A percentile compares a stretch with the other conserved stretches of the same genome.
Conservation (phyloP, 2,329 filamentous ascomycete genomes). For the Alternaria sp. region DNA sequence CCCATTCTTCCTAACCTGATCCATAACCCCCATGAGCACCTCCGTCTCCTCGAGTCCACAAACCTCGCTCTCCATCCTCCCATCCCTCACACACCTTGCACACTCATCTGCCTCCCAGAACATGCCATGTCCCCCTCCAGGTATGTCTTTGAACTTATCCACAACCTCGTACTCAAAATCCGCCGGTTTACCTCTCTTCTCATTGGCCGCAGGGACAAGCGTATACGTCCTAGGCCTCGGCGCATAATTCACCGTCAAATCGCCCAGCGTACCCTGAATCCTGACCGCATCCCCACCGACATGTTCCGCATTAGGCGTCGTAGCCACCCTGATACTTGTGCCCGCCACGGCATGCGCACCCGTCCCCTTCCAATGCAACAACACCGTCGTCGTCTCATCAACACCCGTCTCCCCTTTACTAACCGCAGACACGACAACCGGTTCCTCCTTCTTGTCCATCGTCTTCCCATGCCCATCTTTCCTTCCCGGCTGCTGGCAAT, state of each 20-base stretch:
- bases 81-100: slow-evolving; percentile 77
- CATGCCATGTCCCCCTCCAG: slow-evolving; percentile 77
- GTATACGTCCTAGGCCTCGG: slow-evolving; percentile 72
- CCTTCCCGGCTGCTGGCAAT: slow-evolving; percentile 66
- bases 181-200: slow-evolving; percentile 60
- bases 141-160: slow-evolving; percentile 55
- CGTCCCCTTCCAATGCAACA: slow-evolving; percentile 73
- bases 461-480: slow-evolving; percentile 36
- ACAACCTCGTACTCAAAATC: slow-evolving; percentile 58
- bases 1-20: slow-evolving; percentile 71
- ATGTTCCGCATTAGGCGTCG: slow-evolving; percentile 63
- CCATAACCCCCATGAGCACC: slow-evolving; percentile 84
- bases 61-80: slow-evolving; percentile 75
- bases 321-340: slow-evolving; percentile 50
- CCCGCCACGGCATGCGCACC: slow-evolving; percentile 74
- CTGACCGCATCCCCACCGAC: slow-evolving; percentile 67
- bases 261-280: slow-evolving; percentile 81
- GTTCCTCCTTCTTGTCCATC: slow-evolving; percentile 71
- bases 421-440: slow-evolving; percentile 70
- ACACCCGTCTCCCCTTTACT: slow-evolving; percentile 76
- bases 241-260: slow-evolving; percentile 79
- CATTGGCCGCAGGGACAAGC: slow-evolving; percentile 73
- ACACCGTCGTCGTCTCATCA: slow-evolving; percentile 78
- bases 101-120: slow-evolving; percentile 88
- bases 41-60: slow-evolving; percentile 77